These are phyloP conservation scores for Entonaema liquescens DNA, from an alignment of 495 filamentous ascomycete species.

Conservation along the genomic window DNA sequence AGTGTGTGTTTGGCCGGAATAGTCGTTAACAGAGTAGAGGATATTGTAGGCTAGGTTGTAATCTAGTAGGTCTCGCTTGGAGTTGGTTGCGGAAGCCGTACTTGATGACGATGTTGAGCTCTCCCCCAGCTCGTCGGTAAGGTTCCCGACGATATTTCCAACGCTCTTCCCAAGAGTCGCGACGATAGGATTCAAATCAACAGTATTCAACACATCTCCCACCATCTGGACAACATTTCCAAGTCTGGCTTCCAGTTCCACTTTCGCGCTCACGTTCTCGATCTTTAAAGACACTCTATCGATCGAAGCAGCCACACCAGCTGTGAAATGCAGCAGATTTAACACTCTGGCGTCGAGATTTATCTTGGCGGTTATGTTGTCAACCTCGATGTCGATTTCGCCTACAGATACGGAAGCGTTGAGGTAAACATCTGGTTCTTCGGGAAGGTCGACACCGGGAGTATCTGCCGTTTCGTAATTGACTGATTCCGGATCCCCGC, in stretches of 20 bases:
- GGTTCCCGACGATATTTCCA: constrained; percentile 56
- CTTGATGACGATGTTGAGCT: constrained; percentile 28
- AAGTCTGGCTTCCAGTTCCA: constrained; percentile 64
- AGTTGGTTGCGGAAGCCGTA: constrained; percentile 35
- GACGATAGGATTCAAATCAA: constrained; percentile 67
- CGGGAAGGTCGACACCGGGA: constrained; percentile 48
- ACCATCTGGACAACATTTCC: constrained; percentile 66
- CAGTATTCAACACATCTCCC: constrained; percentile 57
- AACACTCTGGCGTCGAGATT: constrained; percentile 67
- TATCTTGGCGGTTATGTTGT: constrained; percentile 67
- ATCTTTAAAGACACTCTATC: constrained; percentile 61
- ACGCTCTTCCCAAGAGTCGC: constrained; percentile 61
- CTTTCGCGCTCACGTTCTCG: constrained; percentile 64
- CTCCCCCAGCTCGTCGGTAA: constrained; percentile 45
- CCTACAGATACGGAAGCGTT: constrained; percentile 63
- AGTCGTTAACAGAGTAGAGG: constrained; percentile 65
- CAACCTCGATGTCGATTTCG: constrained; percentile 61
- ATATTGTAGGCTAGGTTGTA: constrained; percentile 53
- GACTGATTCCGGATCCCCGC: constrained; percentile 57
- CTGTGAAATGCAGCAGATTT: constrained; percentile 63
- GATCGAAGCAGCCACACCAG: constrained; percentile 63
- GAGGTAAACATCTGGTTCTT: constrained; percentile 64
- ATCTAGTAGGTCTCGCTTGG: constrained; percentile 41
- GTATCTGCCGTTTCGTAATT: constrained; percentile 63
- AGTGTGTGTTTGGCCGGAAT: constrained; percentile 61